Evolutionary conservation across 148 eudicot species (phyloP).

Genomic region (Vaccinium vitisidaea): DNA sequence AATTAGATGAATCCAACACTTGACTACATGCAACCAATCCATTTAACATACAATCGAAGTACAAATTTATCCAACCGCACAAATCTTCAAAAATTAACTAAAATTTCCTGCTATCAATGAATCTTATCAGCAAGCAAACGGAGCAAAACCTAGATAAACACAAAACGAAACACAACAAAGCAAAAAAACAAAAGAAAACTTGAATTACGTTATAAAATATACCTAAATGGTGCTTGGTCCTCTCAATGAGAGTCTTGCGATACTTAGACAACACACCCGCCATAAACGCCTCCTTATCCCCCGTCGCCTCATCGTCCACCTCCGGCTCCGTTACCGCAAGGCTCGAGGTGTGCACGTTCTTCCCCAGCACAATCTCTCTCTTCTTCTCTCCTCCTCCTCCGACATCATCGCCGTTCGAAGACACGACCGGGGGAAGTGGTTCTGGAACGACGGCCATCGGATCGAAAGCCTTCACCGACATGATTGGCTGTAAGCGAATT

Average conservation of each 20-base stretch:
- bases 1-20: background rate
- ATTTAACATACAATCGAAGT: background rate
- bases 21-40: background rate
- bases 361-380: slow-evolving; percentile 28
- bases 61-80: background rate
- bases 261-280: slow-evolving; percentile 25
- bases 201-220: background rate
- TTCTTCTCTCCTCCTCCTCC: background rate
- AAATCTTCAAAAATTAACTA: background rate
- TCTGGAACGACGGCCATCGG: slow-evolving; percentile 16
- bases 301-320: slow-evolving; percentile 22
- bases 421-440: slow-evolving; percentile 11
- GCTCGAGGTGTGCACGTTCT: slow-evolving; percentile 25
- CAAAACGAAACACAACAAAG: background rate
- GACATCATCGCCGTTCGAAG: background rate
- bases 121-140: background rate
- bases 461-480: slow-evolving; percentile 11
- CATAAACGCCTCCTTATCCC: slow-evolving; percentile 27
- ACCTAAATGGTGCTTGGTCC: slow-evolving; percentile 26
- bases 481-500: background rate
- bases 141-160: background rate
- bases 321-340: slow-evolving; percentile 27
- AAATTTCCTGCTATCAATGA: background rate
- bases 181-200: background rate
- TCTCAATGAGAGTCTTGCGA: slow-evolving; percentile 19